Percentiles rank a stretch among this genome's conserved stretches.
phyloP scores from a whole-genome alignment of 2,329 filamentous ascomycete genomes.

The Ilyonectria sp. region DNA sequence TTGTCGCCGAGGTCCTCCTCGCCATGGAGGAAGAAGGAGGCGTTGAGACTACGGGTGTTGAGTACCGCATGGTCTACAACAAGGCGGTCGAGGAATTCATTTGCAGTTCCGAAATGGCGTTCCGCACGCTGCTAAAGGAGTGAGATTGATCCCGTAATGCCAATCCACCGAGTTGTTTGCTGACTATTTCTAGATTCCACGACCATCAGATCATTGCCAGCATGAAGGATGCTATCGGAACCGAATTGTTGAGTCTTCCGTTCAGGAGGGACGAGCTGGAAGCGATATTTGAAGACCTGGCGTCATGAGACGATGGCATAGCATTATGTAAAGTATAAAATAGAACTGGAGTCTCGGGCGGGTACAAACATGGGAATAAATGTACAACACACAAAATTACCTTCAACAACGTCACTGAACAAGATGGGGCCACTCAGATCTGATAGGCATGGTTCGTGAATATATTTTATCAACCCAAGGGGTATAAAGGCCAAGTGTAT shows the following conservation, averaged over 20 bases:
- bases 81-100: conserved; percentile 98
- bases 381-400: not conserved
- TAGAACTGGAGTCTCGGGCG: conserved; percentile 3
- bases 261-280: conserved; percentile 92
- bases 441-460: not conserved
- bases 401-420: not conserved
- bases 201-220: conserved; percentile 98
- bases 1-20: conserved; percentile 87
- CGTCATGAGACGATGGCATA: conserved; percentile 45
- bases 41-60: conserved; percentile 78
- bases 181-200: conserved; percentile 76
- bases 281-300: conserved; percentile 83
- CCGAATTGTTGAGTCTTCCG: conserved; percentile 87
- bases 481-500: conserved; percentile 5
- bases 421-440: not conserved
- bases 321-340: conserved; percentile 12
- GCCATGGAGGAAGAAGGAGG: conserved; percentile 74
- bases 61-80: conserved; percentile 93
- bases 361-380: not conserved
- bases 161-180: conserved; percentile 42
- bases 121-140: conserved; percentile 94
- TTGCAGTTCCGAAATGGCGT: conserved; percentile 95
- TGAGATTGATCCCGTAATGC: conserved; percentile 58
- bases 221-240: conserved; percentile 86
- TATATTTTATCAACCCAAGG: not conserved